Conservation (phyloP, 2,329 filamentous ascomycete species). For the Aspergillus sp. region DNA sequence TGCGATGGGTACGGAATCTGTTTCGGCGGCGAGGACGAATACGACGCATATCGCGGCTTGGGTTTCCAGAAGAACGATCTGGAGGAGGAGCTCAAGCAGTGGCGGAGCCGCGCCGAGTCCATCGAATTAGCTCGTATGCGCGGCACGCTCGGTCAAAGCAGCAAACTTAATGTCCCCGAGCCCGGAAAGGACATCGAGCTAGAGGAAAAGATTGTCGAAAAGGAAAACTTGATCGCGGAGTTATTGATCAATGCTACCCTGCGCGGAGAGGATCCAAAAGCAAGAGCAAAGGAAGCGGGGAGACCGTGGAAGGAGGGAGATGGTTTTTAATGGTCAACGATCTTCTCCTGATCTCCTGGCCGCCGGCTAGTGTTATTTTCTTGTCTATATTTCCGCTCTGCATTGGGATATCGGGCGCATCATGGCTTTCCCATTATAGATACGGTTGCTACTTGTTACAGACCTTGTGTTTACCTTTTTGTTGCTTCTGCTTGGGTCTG, state of each 20-base stretch:
- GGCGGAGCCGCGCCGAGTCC: conserved; percentile 41
- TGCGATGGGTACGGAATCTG: conserved; percentile 65
- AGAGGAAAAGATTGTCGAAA: conserved; percentile 42
- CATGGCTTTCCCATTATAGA: neutral
- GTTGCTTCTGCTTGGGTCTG: neutral
- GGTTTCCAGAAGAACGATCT: conserved; percentile 41
- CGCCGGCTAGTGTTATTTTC: conserved; percentile 2
- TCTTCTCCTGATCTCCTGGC: neutral
- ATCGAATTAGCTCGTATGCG: conserved; percentile 26
- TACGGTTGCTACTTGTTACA: neutral
- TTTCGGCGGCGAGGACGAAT: conserved; percentile 53
- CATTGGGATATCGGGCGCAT: neutral
- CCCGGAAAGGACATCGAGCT: conserved; percentile 45
- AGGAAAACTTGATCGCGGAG: conserved; percentile 43
- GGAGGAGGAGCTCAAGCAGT: conserved; percentile 35
- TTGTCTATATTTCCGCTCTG: conserved; percentile 7
- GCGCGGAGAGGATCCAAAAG: conserved; percentile 51
- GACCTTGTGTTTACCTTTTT: neutral
- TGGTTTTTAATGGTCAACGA: conserved; percentile 43
- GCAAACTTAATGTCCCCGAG: conserved; percentile 36
- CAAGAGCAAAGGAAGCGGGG: conserved; percentile 53
- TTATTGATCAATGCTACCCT: conserved; percentile 47
- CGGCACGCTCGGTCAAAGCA: conserved; percentile 24
- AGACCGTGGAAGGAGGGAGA: conserved; percentile 57
- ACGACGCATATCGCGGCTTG: conserved; percentile 50